Evolutionary conservation across 2,329 filamentous ascomycete genomes (phyloP).

Genomic region (Pseudofabraea citricarpa): DNA sequence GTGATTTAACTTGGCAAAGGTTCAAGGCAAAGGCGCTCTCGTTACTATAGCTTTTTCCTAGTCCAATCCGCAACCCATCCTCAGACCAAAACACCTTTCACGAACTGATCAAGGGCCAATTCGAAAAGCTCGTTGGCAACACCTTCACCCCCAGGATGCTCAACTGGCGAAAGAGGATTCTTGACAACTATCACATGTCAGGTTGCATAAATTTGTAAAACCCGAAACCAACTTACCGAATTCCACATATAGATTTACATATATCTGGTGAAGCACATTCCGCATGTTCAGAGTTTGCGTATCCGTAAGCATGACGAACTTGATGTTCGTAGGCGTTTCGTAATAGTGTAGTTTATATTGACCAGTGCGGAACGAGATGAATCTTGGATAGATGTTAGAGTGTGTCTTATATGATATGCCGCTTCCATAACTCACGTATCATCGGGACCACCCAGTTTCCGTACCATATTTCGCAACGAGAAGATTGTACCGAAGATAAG

Average conservation of each 20-base stretch:
- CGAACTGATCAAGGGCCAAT: slow-evolving; percentile 71
- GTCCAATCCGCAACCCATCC: not conserved
- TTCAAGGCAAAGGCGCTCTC: too few species aligned
- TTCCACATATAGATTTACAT: slow-evolving; percentile 96
- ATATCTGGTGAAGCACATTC: slow-evolving; percentile 94
- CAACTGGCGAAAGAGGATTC: slow-evolving; percentile 63
- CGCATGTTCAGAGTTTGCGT: slow-evolving; percentile 84
- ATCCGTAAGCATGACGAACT: slow-evolving; percentile 96
- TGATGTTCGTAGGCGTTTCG: slow-evolving; percentile 92
- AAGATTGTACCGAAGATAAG: slow-evolving; percentile 97
- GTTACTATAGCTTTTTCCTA: too few species aligned
- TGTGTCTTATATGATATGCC: not conserved
- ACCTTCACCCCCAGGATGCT: slow-evolving; percentile 64
- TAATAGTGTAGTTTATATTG: slow-evolving; percentile 99
- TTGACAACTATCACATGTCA: slow-evolving; percentile 53
- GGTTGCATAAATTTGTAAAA: not conserved
- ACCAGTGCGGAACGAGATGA: slow-evolving; percentile 87
- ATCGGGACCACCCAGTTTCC: slow-evolving; percentile 88
- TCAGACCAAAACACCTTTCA: slow-evolving; percentile 52
- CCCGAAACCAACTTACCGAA: slow-evolving; percentile 57
- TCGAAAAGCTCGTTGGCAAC: slow-evolving; percentile 69
- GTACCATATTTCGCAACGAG: slow-evolving; percentile 92
- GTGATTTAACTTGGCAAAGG: too few species aligned
- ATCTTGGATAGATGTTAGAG: slow-evolving; percentile 46
- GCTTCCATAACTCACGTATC: slow-evolving; percentile 59